Evolutionary conservation across 2,329 filamentous ascomycete species (phyloP).

Genomic region (Podosphaera fusca): DNA sequence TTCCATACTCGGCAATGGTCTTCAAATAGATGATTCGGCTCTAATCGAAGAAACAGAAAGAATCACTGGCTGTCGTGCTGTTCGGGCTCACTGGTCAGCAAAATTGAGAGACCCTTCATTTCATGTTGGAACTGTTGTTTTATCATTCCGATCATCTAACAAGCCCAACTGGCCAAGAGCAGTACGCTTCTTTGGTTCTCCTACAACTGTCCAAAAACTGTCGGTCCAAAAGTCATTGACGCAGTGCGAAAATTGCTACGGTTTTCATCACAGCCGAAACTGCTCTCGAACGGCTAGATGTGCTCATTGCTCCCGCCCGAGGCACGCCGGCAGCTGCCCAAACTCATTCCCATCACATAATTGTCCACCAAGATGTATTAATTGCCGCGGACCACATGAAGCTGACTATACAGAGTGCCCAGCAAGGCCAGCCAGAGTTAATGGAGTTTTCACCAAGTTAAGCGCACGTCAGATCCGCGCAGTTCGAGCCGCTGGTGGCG

Average conservation of each 20-base stretch:
- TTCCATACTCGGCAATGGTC: not conserved
- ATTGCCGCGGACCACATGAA: not conserved
- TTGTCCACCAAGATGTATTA: not conserved
- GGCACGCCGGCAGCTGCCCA: not conserved
- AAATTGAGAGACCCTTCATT: not conserved
- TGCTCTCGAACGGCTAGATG: not conserved
- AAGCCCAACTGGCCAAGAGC: not conserved
- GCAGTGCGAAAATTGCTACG: no score
- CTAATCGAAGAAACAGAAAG: not conserved
- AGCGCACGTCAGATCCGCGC: not conserved
- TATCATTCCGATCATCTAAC: not conserved
- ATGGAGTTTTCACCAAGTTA: not conserved
- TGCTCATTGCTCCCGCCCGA: not conserved
- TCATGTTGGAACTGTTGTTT: not conserved
- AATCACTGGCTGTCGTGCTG: not conserved
- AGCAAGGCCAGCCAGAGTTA: not conserved
- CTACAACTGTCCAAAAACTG: not conserved
- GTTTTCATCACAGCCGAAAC: no score
- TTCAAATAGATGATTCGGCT: not conserved
- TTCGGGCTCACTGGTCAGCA: not conserved
- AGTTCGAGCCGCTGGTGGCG: not conserved
- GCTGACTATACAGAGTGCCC: not conserved
- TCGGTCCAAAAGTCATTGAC: not conserved
- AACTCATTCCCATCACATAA: not conserved
- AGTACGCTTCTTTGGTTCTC: not conserved